phyloP scores from a whole-genome alignment of 2,329 filamentous ascomycete species.

The Paecilomyces variotii region DNA sequence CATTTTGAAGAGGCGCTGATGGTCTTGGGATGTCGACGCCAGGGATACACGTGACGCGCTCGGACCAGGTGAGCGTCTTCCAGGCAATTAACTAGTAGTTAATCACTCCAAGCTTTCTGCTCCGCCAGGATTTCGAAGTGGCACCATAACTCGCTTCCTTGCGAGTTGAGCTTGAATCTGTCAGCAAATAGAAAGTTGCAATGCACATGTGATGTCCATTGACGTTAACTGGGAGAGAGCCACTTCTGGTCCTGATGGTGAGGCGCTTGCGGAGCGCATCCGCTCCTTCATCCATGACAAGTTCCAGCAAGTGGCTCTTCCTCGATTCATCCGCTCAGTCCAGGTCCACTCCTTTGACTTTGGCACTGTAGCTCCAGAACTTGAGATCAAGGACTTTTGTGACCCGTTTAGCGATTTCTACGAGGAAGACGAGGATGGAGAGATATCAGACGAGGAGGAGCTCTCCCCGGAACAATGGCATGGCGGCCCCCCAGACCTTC shows the following conservation, averaged over 20 bases:
- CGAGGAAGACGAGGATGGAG: constrained; percentile 60
- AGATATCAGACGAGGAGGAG: constrained; percentile 33
- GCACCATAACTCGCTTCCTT: background rate
- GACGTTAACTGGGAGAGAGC: constrained; percentile 94
- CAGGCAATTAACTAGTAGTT: background rate
- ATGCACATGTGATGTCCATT: constrained; percentile 68
- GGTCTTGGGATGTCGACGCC: background rate
- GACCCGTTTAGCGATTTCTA: constrained; percentile 96
- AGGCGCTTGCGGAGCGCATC: constrained; percentile 74
- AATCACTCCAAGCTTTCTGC: background rate
- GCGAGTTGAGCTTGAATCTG: background rate
- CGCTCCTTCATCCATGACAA: constrained; percentile 90
- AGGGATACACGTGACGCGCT: background rate
- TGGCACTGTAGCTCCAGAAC: constrained; percentile 68
- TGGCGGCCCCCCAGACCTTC: constrained; percentile 15
- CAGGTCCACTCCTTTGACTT: constrained; percentile 93
- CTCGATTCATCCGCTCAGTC: constrained; percentile 94
- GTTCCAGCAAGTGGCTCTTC: constrained; percentile 85
- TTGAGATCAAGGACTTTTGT: constrained; percentile 94
- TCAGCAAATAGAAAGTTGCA: background rate
- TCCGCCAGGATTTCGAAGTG: background rate
- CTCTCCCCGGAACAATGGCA: constrained; percentile 18
- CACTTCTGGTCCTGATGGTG: constrained; percentile 80
- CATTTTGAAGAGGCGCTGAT: background rate
- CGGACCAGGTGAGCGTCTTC: background rate